A percentile compares a stretch with the other conserved stretches of the same genome.
Conservation (phyloP, 192 early-diverging fungal species). For the Linnemannia elongata region DNA sequence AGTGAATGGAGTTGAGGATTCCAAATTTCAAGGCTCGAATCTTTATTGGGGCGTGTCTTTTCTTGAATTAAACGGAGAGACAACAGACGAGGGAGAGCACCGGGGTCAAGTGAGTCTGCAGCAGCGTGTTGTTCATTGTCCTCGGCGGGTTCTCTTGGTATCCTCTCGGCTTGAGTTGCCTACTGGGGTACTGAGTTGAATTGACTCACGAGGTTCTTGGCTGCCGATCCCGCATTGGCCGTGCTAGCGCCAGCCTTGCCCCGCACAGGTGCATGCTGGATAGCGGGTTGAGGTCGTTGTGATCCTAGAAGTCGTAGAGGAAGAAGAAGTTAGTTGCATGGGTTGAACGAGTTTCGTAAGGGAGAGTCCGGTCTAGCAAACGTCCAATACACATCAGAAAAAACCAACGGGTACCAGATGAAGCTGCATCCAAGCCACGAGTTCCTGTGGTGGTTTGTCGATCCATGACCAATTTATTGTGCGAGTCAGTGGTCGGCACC, state of each 20-base stretch:
- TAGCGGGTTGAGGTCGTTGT: neutral
- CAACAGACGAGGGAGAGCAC: neutral
- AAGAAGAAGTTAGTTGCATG: too few relatives aligned
- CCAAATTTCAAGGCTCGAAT: neutral
- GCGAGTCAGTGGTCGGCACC: neutral
- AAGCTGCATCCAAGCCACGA: neutral
- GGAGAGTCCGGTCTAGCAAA: neutral
- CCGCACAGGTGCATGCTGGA: neutral
- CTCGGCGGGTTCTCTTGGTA: neutral
- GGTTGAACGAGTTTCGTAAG: neutral
- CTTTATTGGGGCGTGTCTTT: neutral
- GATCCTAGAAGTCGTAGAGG: neutral
- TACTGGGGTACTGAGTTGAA: neutral
- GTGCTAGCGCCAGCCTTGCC: neutral
- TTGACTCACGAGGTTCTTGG: neutral
- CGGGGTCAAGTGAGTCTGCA: neutral
- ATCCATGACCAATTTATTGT: neutral
- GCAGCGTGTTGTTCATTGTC: neutral
- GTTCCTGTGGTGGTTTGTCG: neutral
- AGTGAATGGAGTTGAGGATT: neutral
- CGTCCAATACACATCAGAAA: neutral
- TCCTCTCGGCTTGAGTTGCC: neutral
- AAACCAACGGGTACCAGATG: neutral
- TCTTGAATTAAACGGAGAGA: neutral
- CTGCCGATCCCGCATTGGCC: neutral